Evolutionary conservation across 176 grass and related monocot genomes (phyloP), one percentile per base, ranked within the genome.

Genomic region (Oryza nivara): DNA sequence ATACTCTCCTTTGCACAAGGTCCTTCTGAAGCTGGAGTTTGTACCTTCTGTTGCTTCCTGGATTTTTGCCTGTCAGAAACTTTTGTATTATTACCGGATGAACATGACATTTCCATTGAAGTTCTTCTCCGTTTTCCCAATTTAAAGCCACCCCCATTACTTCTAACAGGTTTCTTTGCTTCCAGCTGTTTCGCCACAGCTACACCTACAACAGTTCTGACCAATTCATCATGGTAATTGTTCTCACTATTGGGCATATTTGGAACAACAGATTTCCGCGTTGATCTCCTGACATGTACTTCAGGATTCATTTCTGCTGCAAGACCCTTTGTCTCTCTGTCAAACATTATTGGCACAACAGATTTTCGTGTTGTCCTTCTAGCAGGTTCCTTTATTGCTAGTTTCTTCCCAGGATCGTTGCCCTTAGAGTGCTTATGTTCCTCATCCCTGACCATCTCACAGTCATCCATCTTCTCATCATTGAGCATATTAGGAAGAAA

Each of bases 1-100:
- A 17, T 20, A 71, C 84, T 80, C 70, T 69, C 84, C 76, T 91
- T 91, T 84, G 81, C 67, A 70, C 49, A 23, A 35, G 48, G 70
- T 71, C 81, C 76, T 30, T 51, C 80, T 49, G 58, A 90, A 80
- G 54, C 41, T 64, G 69, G 46, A 56, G 48, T 67, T 34, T 58
- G 60, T 28, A 16, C 16, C 0, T 30, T 60, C 44, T 81, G 70
- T 22, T 81, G 71, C 17, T 68, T 69, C 46, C n/a, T 20, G 38
- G 44, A 73, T 32, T 72, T 38, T 40, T 48, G 75, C 23, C 40
- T 56, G 23, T 48, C 26, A 73, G 34, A 60, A 43, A 17, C 49
- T 4, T 49, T 20, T 9, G 11, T 48, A 65, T 65, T 46, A 45
- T 60, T 15, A 66, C 35, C 15, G 48, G n/a, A 36, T 82, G 64